These are phyloP conservation scores for Tricholoma saponaceum DNA, from an alignment of 768 basidiomycete species.

Conservation along the genomic window DNA sequence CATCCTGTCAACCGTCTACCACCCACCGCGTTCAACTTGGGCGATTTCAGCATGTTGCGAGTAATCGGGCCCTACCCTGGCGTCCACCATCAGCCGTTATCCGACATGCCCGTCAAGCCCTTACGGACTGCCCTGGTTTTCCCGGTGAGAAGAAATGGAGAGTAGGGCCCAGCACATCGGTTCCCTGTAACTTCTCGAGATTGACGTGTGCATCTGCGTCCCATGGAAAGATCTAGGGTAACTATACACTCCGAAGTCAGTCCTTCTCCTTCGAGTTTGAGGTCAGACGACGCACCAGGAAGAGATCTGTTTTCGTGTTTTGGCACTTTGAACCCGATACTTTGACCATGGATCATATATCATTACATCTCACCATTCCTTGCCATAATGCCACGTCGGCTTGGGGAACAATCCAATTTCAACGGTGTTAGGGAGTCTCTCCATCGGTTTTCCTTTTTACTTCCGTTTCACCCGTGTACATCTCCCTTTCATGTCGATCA, in stretches of 20 bases:
- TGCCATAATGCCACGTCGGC: neutral
- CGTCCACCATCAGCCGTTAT: neutral
- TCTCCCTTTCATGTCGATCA: neutral
- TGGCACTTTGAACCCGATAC: neutral
- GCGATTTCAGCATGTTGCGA: neutral
- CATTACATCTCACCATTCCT: neutral
- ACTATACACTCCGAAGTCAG: neutral
- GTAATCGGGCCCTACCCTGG: neutral
- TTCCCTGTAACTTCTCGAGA: neutral
- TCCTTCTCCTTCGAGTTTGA: neutral
- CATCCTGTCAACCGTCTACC: neutral
- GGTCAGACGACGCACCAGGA: neutral
- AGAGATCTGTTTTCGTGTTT: neutral
- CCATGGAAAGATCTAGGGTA: neutral
- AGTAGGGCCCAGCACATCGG: neutral
- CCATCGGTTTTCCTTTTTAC: neutral
- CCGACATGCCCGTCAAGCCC: neutral
- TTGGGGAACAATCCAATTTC: neutral
- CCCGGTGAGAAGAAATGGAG: neutral
- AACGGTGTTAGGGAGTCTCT: neutral
- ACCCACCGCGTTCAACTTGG: neutral
- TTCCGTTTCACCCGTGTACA: neutral
- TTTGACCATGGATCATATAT: neutral
- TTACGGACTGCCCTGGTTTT: neutral
- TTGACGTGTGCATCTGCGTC: neutral